Percentiles rank a stretch among this genome's conserved stretches.
Evolutionary conservation across 2,329 filamentous ascomycete genomes (phyloP).

Genomic region (Pseudogymnoascus sp.): DNA sequence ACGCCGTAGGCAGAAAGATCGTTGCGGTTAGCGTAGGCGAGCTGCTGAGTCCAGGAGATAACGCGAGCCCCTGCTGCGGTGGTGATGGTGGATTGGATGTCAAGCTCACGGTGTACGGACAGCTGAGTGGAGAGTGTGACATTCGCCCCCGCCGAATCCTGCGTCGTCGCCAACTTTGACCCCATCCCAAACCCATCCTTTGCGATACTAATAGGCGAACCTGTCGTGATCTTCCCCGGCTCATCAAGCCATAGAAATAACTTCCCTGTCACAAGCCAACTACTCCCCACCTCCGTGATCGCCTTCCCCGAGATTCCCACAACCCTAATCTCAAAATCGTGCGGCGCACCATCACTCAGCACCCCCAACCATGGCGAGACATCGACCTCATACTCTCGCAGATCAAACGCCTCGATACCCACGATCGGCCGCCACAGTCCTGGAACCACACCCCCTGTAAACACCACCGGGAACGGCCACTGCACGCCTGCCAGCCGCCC

Average conservation of each 20-base stretch:
- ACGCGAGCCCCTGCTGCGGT: conserved; percentile 38
- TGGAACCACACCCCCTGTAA: conserved; percentile 73
- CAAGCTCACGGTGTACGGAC: conserved; percentile 47
- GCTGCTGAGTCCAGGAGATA: conserved; percentile 51
- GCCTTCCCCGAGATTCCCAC: conserved; percentile 48
- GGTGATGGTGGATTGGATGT: conserved; percentile 44
- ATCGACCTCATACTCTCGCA: conserved; percentile 75
- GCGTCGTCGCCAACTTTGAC: conserved; percentile 42
- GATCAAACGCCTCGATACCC: conserved; percentile 70
- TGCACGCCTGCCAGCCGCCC: conserved; percentile 63
- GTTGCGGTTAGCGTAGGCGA: conserved; percentile 50
- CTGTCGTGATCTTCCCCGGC: conserved; percentile 45
- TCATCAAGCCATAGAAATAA: conserved; percentile 68
- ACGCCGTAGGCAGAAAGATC: conserved; percentile 46
- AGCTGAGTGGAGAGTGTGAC: conserved; percentile 54
- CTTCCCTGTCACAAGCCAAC: conserved; percentile 74
- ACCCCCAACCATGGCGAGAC: conserved; percentile 68
- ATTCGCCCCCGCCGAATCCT: conserved; percentile 46
- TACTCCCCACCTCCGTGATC: conserved; percentile 51
- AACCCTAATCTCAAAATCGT: conserved; percentile 63
- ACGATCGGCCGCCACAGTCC: conserved; percentile 72
- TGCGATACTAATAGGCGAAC: conserved; percentile 30
- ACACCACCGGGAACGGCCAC: conserved; percentile 78
- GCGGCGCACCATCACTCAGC: conserved; percentile 56
- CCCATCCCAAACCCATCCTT: conserved; percentile 38